These are phyloP conservation scores for Colletotrichum tanaceti DNA, from an alignment of 2,329 filamentous ascomycete species.

Conservation along the genomic window DNA sequence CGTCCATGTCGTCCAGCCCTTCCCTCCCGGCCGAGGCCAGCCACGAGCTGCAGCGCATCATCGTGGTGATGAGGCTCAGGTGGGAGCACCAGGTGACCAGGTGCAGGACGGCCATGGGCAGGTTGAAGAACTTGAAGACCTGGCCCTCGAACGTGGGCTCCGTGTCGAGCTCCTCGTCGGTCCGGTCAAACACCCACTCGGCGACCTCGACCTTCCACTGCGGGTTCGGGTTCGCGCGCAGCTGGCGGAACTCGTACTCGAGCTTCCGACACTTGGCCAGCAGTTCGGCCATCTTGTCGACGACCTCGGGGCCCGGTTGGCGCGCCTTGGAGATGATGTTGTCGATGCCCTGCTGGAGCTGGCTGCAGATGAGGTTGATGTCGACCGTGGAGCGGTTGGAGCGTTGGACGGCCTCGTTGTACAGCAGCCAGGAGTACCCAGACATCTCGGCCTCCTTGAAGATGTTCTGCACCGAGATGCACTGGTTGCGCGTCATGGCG, in stretches of 20 bases:
- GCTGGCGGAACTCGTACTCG: constrained; percentile 30
- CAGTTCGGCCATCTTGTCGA: constrained; percentile 29
- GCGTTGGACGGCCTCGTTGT: constrained; percentile 31
- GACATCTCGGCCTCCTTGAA: constrained; percentile 37
- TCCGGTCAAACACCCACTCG: constrained; percentile 35
- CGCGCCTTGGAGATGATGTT: constrained; percentile 22
- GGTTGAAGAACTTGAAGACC: constrained; percentile 42
- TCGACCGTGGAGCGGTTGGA: constrained; percentile 38
- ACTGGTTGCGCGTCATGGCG: constrained; percentile 43
- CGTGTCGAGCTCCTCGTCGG: constrained; percentile 39
- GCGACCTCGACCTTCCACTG: constrained; percentile 32
- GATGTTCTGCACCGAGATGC: constrained; percentile 40
- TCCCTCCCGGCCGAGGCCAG: constrained; percentile 34
- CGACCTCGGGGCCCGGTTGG: constrained; percentile 11
- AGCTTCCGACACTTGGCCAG: constrained; percentile 27
- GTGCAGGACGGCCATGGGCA: constrained; percentile 40
- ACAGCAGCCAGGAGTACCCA: constrained; percentile 41
- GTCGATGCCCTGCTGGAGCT: constrained; percentile 40
- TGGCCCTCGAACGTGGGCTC: constrained; percentile 36
- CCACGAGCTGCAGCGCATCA: constrained; percentile 41
- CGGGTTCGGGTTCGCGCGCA: constrained; percentile 27
- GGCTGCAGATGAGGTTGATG: constrained; percentile 38
- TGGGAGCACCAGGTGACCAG: constrained; percentile 40
- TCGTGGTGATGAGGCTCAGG: constrained; percentile 41
- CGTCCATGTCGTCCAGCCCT: constrained; percentile 16